Conservation (phyloP, 257 asterid species). For the Haberlea rhodopensis region DNA sequence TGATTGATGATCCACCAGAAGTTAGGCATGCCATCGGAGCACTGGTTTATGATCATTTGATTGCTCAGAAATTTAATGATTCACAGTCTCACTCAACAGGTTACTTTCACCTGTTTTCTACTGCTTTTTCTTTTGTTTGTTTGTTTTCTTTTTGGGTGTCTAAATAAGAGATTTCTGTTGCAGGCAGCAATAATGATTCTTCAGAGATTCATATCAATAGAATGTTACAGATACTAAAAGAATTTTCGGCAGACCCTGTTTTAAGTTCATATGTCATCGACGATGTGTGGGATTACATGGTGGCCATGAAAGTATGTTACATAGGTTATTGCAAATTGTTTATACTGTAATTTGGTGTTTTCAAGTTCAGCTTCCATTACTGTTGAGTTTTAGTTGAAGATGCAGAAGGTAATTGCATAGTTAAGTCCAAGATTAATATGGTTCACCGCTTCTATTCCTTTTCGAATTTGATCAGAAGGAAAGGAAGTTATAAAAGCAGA, state of each 20-base stretch:
- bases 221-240: constrained; percentile 86
- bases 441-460: constrained; percentile 7
- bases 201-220: constrained; percentile 79
- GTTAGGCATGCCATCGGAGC: constrained; percentile 94
- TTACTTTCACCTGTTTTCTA: constrained; percentile 32
- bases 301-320: constrained; percentile 85
- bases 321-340: constrained; percentile 12
- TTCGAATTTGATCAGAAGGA: background rate
- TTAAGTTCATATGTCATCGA: constrained; percentile 90
- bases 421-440: constrained; percentile 8
- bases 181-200: constrained; percentile 69
- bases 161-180: constrained; percentile 22
- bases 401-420: constrained; percentile 6
- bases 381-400: constrained; percentile 13
- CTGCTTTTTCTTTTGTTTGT: constrained; percentile 5
- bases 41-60: constrained; percentile 89
- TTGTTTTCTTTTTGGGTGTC: background rate
- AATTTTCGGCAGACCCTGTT: constrained; percentile 84
- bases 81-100: constrained; percentile 80
- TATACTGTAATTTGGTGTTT: constrained; percentile 13
- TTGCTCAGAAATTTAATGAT: constrained; percentile 84
- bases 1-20: constrained; percentile 95
- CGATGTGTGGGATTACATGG: constrained; percentile 99
- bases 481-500: background rate
- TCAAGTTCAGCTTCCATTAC: constrained; percentile 2